A percentile compares a stretch with the other conserved stretches of the same genome.
Conservation (phyloP, 2,329 filamentous ascomycete species). For the Zasmidium cellare region DNA sequence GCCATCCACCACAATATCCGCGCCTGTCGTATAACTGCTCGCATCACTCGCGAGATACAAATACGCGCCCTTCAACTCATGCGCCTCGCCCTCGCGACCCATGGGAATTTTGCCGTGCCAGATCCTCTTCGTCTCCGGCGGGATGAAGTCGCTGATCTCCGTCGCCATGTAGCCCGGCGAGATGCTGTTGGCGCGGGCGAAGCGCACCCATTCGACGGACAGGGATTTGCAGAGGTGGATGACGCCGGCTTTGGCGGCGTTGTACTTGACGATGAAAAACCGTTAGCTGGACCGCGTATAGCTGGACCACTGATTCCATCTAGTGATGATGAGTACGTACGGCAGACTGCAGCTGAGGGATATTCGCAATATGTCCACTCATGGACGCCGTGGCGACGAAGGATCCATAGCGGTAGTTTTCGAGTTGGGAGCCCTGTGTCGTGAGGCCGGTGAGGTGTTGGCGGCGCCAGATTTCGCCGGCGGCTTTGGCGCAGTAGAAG, state of each 20-base stretch:
- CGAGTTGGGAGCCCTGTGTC: constrained; percentile 39
- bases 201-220: constrained; percentile 57
- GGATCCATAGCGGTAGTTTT: constrained; percentile 45
- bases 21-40: constrained; percentile 32
- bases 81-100: constrained; percentile 38
- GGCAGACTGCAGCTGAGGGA: constrained; percentile 55
- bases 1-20: constrained; percentile 34
- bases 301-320: too few relatives aligned
- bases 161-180: constrained; percentile 58
- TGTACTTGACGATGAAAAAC: constrained; percentile 42
- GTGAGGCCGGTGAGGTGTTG: constrained; percentile 69
- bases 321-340: constrained; percentile 1
- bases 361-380: constrained; percentile 36
- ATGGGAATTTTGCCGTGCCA: constrained; percentile 52
- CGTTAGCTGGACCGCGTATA: too few relatives aligned
- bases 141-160: constrained; percentile 51
- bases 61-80: constrained; percentile 35
- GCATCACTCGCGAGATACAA: constrained; percentile 36
- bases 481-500: constrained; percentile 49
- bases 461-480: constrained; percentile 67
- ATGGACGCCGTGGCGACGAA: constrained; percentile 49
- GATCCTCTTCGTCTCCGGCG: constrained; percentile 45
- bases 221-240: constrained; percentile 58
- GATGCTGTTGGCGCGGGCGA: constrained; percentile 58
- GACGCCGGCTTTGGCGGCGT: constrained; percentile 57